Base-by-base conservation (phyloP, 169 alveolate species). In the Babesia divergens region DNA sequence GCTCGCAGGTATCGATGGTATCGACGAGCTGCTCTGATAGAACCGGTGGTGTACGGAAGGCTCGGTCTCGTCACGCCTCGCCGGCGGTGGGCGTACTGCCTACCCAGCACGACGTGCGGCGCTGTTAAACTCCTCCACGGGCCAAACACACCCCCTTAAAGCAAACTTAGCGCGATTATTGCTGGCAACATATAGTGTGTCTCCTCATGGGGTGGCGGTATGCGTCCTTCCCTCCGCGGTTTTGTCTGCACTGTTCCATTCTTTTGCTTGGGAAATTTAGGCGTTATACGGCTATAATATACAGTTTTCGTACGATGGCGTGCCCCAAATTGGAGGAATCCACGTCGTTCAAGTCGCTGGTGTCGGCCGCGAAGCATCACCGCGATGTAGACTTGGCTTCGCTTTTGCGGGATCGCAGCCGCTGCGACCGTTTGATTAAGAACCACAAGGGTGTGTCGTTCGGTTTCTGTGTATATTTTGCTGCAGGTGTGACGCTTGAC, bases 401-500 rank as follows among this genome's bases (percentile, higher is more conserved):
- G n/a, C 74, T 80, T 22, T 32, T 80, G 50, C 42, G 65, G 22
- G 88, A 80, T 62, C 74, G 70, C 32, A 37, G 32, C 16, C 67
- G 88, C 26, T 80, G 84, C n/a, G 74, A 80, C 40, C 64, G 52
- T 18, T 53, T 80, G 14, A 80, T 80, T 13, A 68, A 60, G 58
- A 42, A 22, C 35, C 49, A 38, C 42, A 22, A 69, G 6, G 88
- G 88, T 80, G 49, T 29, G 50, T 46, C 16, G 7, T 13, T 6
- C 7, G 24, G 0, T 18, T 1, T 35, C 32, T n/a, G 2, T 28
- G 5, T 14, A 65, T 42, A 28, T 34, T 42, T 37, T 42, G 18
- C 7, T 3, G 5, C 29, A 77, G 86, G 86, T n/a, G 70, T 80
- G 3, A 80, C 88, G 8, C 46, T 80, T 20, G 88, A 80, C 49